phyloP scores from a whole-genome alignment of 2,329 filamentous ascomycete genomes.

The Cercospora sp. region DNA sequence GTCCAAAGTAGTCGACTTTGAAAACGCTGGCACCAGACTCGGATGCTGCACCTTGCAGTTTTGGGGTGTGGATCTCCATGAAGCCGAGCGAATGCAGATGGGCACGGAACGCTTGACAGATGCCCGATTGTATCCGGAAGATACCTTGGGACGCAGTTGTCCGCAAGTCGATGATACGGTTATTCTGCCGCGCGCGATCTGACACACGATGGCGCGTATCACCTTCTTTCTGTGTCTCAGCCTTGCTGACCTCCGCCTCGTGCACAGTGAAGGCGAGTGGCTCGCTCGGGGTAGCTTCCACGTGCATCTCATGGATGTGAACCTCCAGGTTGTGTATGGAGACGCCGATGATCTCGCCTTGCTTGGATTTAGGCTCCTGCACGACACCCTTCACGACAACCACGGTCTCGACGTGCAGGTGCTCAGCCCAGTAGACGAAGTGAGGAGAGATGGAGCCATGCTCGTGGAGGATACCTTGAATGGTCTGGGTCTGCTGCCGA shows the following conservation, averaged over 20 bases:
- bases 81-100: constrained; percentile 75
- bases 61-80: constrained; percentile 91
- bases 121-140: constrained; percentile 80
- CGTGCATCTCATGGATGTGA: constrained; percentile 65
- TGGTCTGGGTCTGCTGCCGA: constrained; percentile 77
- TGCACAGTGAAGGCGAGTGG: constrained; percentile 69
- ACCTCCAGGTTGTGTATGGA: constrained; percentile 76
- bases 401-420: constrained; percentile 74
- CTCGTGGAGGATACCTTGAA: constrained; percentile 77
- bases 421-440: constrained; percentile 86
- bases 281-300: constrained; percentile 62
- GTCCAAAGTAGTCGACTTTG: constrained; percentile 86
- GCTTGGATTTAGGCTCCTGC: constrained; percentile 66
- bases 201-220: constrained; percentile 62
- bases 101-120: constrained; percentile 76
- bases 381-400: constrained; percentile 74
- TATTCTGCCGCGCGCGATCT: constrained; percentile 72
- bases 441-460: constrained; percentile 65
- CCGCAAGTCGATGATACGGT: constrained; percentile 79
- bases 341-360: constrained; percentile 71
- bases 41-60: constrained; percentile 84
- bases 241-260: constrained; percentile 64
- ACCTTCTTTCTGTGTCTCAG: constrained; percentile 59
- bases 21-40: constrained; percentile 92
- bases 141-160: constrained; percentile 85